Base-by-base conservation (phyloP, 371 early-diverging fungal genomes). In the Mucor lusitanicus region DNA sequence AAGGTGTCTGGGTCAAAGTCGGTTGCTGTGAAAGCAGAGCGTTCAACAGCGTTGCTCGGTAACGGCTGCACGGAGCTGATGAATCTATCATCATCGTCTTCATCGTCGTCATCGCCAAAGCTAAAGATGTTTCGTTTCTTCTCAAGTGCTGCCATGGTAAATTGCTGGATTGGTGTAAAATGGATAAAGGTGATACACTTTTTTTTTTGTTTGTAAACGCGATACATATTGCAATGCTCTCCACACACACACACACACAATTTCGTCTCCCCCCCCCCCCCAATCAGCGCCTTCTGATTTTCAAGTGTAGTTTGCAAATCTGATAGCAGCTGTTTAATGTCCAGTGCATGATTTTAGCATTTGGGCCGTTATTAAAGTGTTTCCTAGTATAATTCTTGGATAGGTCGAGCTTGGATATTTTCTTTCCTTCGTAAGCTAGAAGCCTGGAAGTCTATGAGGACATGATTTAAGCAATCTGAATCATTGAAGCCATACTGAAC, bases 1-100 rank as follows among this genome's bases (percentile, higher is more conserved):
- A 90, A 92, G 28, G 71, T 80, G 69, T 86, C 89, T 37, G 90
- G 79, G 67, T 86, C 78, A 64, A 89, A 89, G 27, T 85, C 77
- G 0, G 72, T 32, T 5, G 85, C 80, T 40, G 73, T 78, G 68
- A 88, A 84, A 2, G 84, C 85, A 9, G 78, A 70, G 27, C 86
- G 78, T 35, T 88, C 86, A 11, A 88, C 70, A n/a, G 79, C 85
- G 32, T 76, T 65, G 33, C 65, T 72, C 6, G 80, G 72, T 46
- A 84, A 69, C 5, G 80, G 83, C 48, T 82, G 64, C 23, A 82
- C 55, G 0, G 76, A 68, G 3, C 30, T 54, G 13, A 71, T 68
- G 30, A 69, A 19, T 8, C 39, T 46, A 3, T 73, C 75, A 60
- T 75, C 69, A 11, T 80, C 77, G 9, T 72, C 78, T 50, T 78